Evolutionary conservation across 2,329 filamentous ascomycete species (phyloP).

Genomic region (Daldinia sp.): DNA sequence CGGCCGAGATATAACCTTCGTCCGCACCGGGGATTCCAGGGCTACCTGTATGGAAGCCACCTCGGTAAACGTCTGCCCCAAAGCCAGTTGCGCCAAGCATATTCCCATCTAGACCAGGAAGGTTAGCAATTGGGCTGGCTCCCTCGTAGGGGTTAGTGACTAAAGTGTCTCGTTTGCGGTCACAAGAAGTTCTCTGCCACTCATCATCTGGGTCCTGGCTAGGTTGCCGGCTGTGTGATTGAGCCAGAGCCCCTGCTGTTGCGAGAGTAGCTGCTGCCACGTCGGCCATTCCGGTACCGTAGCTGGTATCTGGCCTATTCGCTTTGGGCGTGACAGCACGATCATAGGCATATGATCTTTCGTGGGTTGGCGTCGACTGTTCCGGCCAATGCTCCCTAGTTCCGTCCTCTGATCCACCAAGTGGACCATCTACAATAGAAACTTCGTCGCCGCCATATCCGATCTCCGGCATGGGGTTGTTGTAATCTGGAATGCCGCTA

Average conservation of each 20-base stretch:
- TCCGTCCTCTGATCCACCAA: slow-evolving; percentile 58
- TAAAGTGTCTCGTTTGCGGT: slow-evolving; percentile 71
- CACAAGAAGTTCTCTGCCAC: slow-evolving; percentile 68
- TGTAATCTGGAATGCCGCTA: slow-evolving; percentile 72
- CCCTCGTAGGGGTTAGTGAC: slow-evolving; percentile 74
- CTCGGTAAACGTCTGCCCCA: slow-evolving; percentile 50
- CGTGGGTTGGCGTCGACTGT: slow-evolving; percentile 48
- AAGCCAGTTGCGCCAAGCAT: slow-evolving; percentile 55
- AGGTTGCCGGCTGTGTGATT: slow-evolving; percentile 59
- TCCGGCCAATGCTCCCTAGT: slow-evolving; percentile 45
- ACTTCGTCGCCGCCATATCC: slow-evolving; percentile 75
- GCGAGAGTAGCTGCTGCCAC: slow-evolving; percentile 61
- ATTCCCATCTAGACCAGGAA: slow-evolving; percentile 59
- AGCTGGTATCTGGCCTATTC: slow-evolving; percentile 47
- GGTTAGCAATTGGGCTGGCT: slow-evolving; percentile 67
- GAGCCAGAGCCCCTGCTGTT: slow-evolving; percentile 57
- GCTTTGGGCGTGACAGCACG: slow-evolving; percentile 44
- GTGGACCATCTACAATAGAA: slow-evolving; percentile 79
- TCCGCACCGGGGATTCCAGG: slow-evolving; percentile 72
- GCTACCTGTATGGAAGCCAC: slow-evolving; percentile 62
- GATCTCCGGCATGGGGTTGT: slow-evolving; percentile 79
- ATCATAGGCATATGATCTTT: slow-evolving; percentile 43
- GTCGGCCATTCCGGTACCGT: slow-evolving; percentile 53
- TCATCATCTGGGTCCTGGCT: slow-evolving; percentile 70
- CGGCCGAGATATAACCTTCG: slow-evolving; percentile 90